Percentiles rank a stretch among this genome's conserved stretches.
Conservation (phyloP, 2,329 filamentous ascomycete species). For the Delphinella strobiligena region DNA sequence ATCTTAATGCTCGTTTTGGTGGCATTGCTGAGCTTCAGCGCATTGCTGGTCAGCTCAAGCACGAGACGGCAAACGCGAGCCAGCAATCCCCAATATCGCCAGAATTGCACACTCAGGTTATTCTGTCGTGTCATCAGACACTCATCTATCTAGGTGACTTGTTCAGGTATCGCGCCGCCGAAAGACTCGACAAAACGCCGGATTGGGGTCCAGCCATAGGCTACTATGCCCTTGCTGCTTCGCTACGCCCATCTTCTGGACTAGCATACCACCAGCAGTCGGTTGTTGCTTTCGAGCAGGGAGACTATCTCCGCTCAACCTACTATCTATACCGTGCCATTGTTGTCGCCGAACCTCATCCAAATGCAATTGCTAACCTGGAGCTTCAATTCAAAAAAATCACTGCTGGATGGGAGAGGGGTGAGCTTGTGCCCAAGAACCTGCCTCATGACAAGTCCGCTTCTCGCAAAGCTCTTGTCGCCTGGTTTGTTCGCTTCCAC, state of each 20-base stretch:
- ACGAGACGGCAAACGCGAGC: slow-evolving; percentile 2
- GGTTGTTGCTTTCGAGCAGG: slow-evolving; percentile 67
- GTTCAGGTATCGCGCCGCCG: slow-evolving; percentile 68
- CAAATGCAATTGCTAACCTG: slow-evolving; percentile 63
- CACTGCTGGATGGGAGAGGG: slow-evolving; percentile 43
- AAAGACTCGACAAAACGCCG: slow-evolving; percentile 58
- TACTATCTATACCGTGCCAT: slow-evolving; percentile 84
- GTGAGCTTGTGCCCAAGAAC: slow-evolving; percentile 35
- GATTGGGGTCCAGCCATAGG: slow-evolving; percentile 70
- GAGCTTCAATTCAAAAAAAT: slow-evolving; percentile 66
- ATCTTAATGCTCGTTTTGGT: slow-evolving; percentile 50
- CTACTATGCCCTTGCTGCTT: slow-evolving; percentile 73
- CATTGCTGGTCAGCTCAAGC: slow-evolving; percentile 32
- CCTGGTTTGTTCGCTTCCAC: slow-evolving; percentile 79
- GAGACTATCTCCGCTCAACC: slow-evolving; percentile 69
- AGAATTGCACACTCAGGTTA: neutral
- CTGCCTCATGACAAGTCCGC: slow-evolving; percentile 34
- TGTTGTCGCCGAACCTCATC: slow-evolving; percentile 61
- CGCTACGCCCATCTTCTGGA: slow-evolving; percentile 67
- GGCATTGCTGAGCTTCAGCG: slow-evolving; percentile 46
- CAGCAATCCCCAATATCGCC: neutral
- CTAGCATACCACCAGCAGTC: slow-evolving; percentile 83
- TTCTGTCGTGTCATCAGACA: slow-evolving; percentile 55
- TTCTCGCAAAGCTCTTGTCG: slow-evolving; percentile 52
- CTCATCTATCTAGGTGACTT: slow-evolving; percentile 83